Evolutionary conservation across 257 asterid genomes (phyloP), one percentile per base, ranked within the genome.

Genomic region (Solanum pinnatisectum): DNA sequence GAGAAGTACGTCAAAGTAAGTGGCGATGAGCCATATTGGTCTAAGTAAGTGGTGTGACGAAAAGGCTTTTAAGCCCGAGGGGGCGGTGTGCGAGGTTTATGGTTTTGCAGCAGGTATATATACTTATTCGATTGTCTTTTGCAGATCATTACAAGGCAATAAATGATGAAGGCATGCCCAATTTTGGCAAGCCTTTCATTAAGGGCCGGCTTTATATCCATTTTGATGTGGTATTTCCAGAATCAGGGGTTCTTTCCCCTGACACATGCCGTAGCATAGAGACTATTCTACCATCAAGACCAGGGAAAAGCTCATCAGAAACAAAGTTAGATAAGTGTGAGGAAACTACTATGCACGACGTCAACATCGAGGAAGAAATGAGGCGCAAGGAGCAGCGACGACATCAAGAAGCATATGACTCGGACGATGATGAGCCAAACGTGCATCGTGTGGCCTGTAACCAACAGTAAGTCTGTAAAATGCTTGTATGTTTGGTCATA

Each of bases 81-180:
- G 44, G 27, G 44, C 0, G 4, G 81, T 18, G 46, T 35, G 46
- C 9, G 44, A 72, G 82, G 82, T 36, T 27, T 73, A 73, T 73
- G 27, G 82, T 73, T 20, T 35, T 73, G 27, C 49, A 10, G 23
- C 25, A 12, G 16, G 85, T 18, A 25, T 30, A 81, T 46, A 46
- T 46, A 3, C 9, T 16, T 49, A 46, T 46, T n/a, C 42, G 1
- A 37, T 46, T 81, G 40, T 27, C 39, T 63, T 85, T 81, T 90
- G 83, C 88, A 90, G 92, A 90, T 88, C 90, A 90, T 32, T 84
- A 74, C 89, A 91, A 90, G 91, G 92, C 93, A 56, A 90, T 91
- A 85, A 86, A 87, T 76, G 92, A 88, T 15, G 93, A 91, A 68
- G 93, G 92, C 30, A 91, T 91, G 92, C 92, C 92, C 35, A 85